Evolutionary conservation across 2,329 filamentous ascomycete species (phyloP).

Genomic region (Penicillium psychrosexuale): DNA sequence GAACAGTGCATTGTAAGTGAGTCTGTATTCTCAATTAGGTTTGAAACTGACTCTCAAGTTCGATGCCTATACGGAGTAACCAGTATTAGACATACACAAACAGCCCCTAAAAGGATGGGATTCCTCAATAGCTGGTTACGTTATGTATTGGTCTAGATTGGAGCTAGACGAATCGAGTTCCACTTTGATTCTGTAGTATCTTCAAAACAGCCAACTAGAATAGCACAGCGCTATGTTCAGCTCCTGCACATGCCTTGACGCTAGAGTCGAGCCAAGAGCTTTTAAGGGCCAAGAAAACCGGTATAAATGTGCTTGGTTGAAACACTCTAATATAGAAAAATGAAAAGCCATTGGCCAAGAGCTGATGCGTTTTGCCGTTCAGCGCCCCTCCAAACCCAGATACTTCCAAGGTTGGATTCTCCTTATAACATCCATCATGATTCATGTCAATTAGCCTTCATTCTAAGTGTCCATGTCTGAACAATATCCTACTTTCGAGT

Average conservation of each 20-base stretch:
- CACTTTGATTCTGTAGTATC: background rate
- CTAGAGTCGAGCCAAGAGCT: background rate
- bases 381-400: slow-evolving; percentile 1
- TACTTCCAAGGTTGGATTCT: background rate
- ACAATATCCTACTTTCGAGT: slow-evolving; percentile 10
- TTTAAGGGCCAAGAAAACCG: background rate
- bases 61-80: background rate
- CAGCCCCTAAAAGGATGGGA: background rate
- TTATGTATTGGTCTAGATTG: background rate
- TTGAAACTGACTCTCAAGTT: background rate
- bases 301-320: no score
- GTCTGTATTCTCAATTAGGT: background rate
- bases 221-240: background rate
- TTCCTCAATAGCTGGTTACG: background rate
- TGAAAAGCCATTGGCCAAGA: background rate
- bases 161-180: background rate
- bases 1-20: slow-evolving; percentile 8
- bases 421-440: background rate
- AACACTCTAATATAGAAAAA: background rate
- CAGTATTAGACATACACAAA: background rate
- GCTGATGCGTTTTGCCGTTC: background rate
- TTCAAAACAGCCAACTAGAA: background rate
- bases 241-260: background rate
- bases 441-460: background rate
- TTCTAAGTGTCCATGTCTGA: slow-evolving; percentile 26